These are phyloP conservation scores for Blastocystis sp. DNA, from an alignment of 352 stramenopile genomes.

Conservation along the genomic window DNA sequence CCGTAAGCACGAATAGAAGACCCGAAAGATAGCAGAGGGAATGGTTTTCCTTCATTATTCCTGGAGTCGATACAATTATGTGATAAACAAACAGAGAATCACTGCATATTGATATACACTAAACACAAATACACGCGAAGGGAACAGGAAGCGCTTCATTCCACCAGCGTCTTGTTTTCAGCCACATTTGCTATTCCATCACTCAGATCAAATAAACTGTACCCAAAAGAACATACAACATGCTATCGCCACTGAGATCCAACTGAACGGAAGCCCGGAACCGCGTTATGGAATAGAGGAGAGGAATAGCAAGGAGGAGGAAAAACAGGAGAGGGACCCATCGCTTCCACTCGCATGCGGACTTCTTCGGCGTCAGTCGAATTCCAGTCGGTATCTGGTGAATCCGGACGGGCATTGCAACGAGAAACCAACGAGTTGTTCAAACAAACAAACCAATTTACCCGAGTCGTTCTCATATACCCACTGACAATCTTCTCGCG, in stretches of 20 bases:
- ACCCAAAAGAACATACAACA: neutral
- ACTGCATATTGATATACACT: no score
- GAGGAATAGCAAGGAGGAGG: neutral
- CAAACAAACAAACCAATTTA: slow-evolving; percentile 1
- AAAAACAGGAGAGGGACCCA: neutral
- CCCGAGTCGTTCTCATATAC: neutral
- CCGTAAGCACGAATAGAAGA: no score
- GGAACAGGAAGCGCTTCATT: no score
- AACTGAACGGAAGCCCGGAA: neutral
- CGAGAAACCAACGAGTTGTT: neutral
- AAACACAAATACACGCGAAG: no score
- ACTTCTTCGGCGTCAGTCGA: neutral
- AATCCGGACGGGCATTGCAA: neutral
- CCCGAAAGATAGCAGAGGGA: no score
- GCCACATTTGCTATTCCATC: neutral
- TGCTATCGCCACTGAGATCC: neutral
- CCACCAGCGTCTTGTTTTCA: no score
- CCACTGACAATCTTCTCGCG: neutral
- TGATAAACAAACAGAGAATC: no score
- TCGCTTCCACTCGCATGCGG: neutral
- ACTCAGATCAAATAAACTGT: neutral
- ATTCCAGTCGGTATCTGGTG: neutral
- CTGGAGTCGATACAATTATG: no score
- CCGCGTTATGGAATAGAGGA: neutral
- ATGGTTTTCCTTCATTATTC: no score